Evolutionary conservation across 2,329 filamentous ascomycete genomes (phyloP), one percentile per base, ranked within the genome.

Genomic region (Erysiphe pulchra): DNA sequence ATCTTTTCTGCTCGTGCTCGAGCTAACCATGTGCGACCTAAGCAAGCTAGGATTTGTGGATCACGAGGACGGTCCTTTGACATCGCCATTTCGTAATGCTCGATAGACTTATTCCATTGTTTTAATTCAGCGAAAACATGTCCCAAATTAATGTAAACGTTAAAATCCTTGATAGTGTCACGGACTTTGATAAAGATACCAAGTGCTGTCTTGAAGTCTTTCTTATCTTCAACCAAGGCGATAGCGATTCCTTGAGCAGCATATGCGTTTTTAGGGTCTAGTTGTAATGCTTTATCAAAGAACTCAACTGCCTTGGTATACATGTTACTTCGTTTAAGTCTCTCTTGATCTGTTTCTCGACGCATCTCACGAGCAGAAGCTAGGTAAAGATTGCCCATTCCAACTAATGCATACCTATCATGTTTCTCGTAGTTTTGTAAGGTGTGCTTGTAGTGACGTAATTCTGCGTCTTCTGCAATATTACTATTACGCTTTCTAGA

Each of bases 271-370:
- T 80, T 85, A 0, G 85, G 77, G 56, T 98, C 90, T n/a, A 98
- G 66, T 50, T 92, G 84, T 18, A 98, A 66, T 4, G 87, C 87
- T 63, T 98, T 98, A 59, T 95, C 90, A 55, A 94, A 98, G 62
- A 98, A 98, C 59, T 98, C 92, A 11, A 95, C 86, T 0, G 90
- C 86, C 53, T 87, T 85, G 58, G 77, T 75, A 58, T 95, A 98
- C 50, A 76, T 79, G 53, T 80, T 81, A 47, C 78, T 80, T 45
- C 86, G 77, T 65, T 92, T 93, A 55, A 92, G 80, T 62, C 83
- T 92, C 49, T 98, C 87, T 48, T 76, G 70, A 9, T 95, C 90
- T 0, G 81, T 81, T 50, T 90, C 82, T 44, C 86, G 76, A 30
- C 83, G 80, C 85, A 95, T 94, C 60, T 98, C 92, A 53, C 90